Evolutionary conservation across 495 filamentous ascomycete genomes (phyloP).

Genomic region (Neurospora tetrasperma): DNA sequence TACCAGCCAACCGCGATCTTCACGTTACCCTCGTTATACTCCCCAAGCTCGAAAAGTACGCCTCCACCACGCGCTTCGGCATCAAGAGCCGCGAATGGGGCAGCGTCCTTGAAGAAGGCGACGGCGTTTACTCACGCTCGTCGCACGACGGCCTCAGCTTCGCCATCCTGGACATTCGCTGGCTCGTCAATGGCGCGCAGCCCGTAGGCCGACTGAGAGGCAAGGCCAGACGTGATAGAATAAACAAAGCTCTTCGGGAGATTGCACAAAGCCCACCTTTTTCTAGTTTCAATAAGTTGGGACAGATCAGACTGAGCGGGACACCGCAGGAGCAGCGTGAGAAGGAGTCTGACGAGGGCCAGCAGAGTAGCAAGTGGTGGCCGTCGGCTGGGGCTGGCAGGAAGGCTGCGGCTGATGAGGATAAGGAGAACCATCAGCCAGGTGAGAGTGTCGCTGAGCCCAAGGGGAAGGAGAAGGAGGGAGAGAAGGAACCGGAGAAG

Average conservation of each 20-base stretch:
- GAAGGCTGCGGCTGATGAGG: background rate
- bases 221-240: conserved; percentile 37
- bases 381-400: background rate
- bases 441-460: conserved; percentile 2
- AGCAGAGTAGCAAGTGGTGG: background rate
- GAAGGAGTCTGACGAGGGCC: conserved; percentile 1
- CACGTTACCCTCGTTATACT: conserved; percentile 79
- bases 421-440: background rate
- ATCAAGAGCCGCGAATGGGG: conserved; percentile 70
- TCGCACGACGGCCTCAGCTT: conserved; percentile 84
- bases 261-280: conserved; percentile 18
- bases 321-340: conserved; percentile 5
- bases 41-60: conserved; percentile 66
- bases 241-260: conserved; percentile 35
- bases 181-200: conserved; percentile 63
- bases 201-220: conserved; percentile 45
- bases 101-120: conserved; percentile 26
- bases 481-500: conserved; percentile 32
- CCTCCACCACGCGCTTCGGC: conserved; percentile 61
- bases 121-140: conserved; percentile 18
- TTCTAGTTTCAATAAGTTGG: background rate
- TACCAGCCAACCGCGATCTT: conserved; percentile 57
- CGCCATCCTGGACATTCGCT: conserved; percentile 65
- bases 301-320: background rate
- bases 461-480: conserved; percentile 36